phyloP scores from a whole-genome alignment of 2,329 filamentous ascomycete genomes.

The Exophiala spinifera region DNA sequence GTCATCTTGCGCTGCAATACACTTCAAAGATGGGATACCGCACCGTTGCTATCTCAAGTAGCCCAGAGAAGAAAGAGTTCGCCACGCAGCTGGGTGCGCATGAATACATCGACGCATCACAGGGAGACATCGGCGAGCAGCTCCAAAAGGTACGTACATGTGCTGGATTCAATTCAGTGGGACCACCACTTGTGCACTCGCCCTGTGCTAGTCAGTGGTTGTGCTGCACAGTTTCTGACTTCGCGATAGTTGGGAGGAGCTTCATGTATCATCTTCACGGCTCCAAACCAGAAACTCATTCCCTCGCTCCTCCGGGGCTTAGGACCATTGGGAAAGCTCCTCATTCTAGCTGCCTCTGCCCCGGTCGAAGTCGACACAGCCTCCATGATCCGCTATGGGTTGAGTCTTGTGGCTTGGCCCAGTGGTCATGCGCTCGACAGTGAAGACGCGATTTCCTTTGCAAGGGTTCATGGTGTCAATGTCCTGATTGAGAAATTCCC shows the following conservation, averaged over 20 bases:
- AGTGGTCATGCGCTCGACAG: conserved; percentile 51
- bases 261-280: conserved; percentile 37
- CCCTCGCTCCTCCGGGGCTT: conserved; percentile 37
- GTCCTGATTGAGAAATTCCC: conserved; percentile 55
- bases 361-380: conserved; percentile 30
- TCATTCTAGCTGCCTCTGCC: conserved; percentile 36
- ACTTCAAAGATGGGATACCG: conserved; percentile 52
- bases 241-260: not conserved
- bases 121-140: conserved; percentile 35
- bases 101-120: conserved; percentile 52
- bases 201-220: not conserved
- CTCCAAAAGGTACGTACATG: conserved; percentile 36
- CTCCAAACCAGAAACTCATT: conserved; percentile 37
- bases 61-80: conserved; percentile 51
- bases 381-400: conserved; percentile 45
- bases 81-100: conserved; percentile 55
- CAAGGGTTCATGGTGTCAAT: conserved; percentile 46
- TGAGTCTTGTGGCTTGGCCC: conserved; percentile 53
- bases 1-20: conserved; percentile 55
- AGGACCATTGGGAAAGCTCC: conserved; percentile 35
- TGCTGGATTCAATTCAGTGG: not conserved
- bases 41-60: conserved; percentile 52
- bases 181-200: not conserved
- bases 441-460: conserved; percentile 54
- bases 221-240: conserved; percentile 17